phyloP scores from a whole-genome alignment of 345 rosid species.

The Raphanus raphanistrum region DNA sequence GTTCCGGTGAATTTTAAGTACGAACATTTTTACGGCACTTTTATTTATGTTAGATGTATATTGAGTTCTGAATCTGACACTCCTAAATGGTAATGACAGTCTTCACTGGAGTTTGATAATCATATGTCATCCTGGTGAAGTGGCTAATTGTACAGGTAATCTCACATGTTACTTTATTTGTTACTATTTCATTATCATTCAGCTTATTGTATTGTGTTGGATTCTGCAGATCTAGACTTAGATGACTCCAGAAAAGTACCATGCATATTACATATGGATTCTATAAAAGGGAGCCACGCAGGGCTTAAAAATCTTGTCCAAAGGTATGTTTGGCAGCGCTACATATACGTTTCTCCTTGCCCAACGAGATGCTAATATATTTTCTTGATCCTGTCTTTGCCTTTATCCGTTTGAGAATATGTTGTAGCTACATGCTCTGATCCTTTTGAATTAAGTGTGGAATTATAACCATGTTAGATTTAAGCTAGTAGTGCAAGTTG shows the following conservation, averaged over 20 bases:
- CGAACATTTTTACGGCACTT: constrained; percentile 25
- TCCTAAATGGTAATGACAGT: constrained; percentile 47
- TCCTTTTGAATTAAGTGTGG: neutral
- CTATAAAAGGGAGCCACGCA: constrained; percentile 92
- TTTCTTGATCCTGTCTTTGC: constrained; percentile 4
- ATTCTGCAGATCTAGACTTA: constrained; percentile 57
- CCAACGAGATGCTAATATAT: neutral
- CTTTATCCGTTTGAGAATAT: constrained; percentile 2
- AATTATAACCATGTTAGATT: neutral
- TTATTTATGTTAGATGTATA: constrained; percentile 20
- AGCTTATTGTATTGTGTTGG: constrained; percentile 10
- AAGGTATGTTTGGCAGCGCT: constrained; percentile 54
- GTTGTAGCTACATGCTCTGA: constrained; percentile 20
- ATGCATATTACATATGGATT: constrained; percentile 96
- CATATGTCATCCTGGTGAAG: constrained; percentile 90
- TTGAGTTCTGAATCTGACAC: constrained; percentile 10
- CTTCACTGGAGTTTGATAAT: constrained; percentile 98
- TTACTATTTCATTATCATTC: constrained; percentile 12
- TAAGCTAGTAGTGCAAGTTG: constrained; percentile 15
- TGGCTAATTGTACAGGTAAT: constrained; percentile 64
- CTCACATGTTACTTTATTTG: constrained; percentile 21
- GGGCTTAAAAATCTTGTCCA: constrained; percentile 92
- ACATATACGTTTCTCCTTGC: constrained; percentile 7
- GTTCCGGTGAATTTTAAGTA: constrained; percentile 95
- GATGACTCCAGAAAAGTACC: constrained; percentile 59